Evolutionary conservation across 768 basidiomycete genomes (phyloP), one percentile per base, ranked within the genome.

Genomic region (Leccinum olivaceopallidum): DNA sequence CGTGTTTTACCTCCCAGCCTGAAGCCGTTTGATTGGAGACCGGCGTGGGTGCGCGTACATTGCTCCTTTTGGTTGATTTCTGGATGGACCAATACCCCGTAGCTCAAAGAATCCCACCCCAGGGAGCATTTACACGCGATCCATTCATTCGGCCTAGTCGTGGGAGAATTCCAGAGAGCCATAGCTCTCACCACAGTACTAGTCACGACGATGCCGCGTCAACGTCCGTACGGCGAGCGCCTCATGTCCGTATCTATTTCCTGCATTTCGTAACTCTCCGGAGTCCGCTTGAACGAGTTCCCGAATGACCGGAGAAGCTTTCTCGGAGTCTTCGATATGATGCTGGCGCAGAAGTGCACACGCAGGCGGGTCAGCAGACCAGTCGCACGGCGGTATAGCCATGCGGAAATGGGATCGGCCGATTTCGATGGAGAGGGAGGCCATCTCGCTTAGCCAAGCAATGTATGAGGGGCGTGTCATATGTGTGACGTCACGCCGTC

Each of bases 111-210:
- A 36, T 18, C 34, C 39, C 32, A 32, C 36, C 49, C 28, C 65
- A 57, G 47, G 58, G 65, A 13, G 53, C 22, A 9, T 22, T 32
- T 34, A 14, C 24, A 28, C 13, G 42, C 42, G 24, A 32, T 44
- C 47, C 61, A 48, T n/a, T 12, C 30, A 53, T 30, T 44, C n/a
- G 42, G 10, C 42, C 16, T 10, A 8, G 42, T n/a, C 0, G 42
- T 12, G 13, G 8, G 36, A 9, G 13, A 20, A 48, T 20, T 16
- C 13, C 20, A 28, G 57, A 30, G 26, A 10, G 26, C 48, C 28
- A 20, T 26, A 18, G 32, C 26, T 63, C 52, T 63, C 62, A 57
- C 52, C 28, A 20, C 14, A 6, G 12, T 62, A 30, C 30, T 30
- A 30, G 30, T 30, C 32, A 62, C 42, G 61, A 54, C 47, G 44